phyloP scores from a whole-genome alignment of 2,329 filamentous ascomycete genomes.

The Fonsecaea pugnacius region DNA sequence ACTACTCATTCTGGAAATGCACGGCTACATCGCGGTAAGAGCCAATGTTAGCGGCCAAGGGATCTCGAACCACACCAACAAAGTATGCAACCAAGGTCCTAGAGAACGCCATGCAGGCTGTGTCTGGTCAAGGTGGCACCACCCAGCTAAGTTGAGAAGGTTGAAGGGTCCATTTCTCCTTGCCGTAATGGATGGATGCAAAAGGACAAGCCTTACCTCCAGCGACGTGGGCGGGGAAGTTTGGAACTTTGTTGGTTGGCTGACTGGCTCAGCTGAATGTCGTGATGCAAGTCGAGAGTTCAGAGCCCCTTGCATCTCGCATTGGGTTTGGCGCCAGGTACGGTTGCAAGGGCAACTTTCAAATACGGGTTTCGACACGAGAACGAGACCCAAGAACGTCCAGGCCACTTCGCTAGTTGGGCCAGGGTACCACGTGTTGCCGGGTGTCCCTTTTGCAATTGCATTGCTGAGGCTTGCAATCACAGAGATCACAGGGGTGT shows the following conservation, averaged over 20 bases:
- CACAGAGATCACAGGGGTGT: conserved; percentile 17
- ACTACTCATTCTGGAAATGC: conserved; percentile 14
- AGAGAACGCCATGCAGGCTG: conserved; percentile 24
- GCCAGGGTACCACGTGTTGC: conserved; percentile 15
- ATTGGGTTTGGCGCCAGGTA: conserved; percentile 30
- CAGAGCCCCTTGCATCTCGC: conserved; percentile 20
- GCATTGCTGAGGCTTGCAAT: conserved; percentile 16
- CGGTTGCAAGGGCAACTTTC: conserved; percentile 25
- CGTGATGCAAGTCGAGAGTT: conserved; percentile 2
- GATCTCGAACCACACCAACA: conserved; percentile 10
- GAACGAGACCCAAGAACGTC: conserved; percentile 16
- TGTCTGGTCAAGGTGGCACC: conserved; percentile 24
- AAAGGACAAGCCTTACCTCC: conserved; percentile 16
- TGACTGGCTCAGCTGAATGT: conserved; percentile 12
- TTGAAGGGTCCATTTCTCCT: conserved; percentile 7
- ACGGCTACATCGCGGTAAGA: conserved; percentile 23
- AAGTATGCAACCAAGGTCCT: conserved; percentile 12
- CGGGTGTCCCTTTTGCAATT: background rate
- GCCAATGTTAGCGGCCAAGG: conserved; percentile 11
- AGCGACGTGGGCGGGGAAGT: conserved; percentile 4
- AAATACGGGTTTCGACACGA: conserved; percentile 11
- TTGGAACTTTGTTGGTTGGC: background rate
- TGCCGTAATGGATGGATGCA: conserved; percentile 11
- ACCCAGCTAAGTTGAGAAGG: conserved; percentile 10
- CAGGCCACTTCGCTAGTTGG: conserved; percentile 1